Evolutionary conservation across 106 monocot genomes (phyloP).

Genomic region (Dendrobium nobile): DNA sequence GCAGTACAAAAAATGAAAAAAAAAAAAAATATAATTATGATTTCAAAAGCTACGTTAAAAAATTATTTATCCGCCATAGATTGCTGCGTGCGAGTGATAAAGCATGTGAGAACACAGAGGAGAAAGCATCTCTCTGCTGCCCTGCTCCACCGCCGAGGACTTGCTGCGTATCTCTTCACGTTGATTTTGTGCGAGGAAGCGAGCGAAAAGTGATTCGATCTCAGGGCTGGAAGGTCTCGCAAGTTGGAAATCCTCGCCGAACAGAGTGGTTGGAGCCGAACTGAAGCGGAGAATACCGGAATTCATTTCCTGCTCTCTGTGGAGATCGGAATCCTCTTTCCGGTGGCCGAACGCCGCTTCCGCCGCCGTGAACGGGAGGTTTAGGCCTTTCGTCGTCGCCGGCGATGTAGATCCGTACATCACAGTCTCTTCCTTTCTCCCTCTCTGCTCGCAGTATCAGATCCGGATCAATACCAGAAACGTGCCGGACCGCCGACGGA

Average conservation of each 20-base stretch:
- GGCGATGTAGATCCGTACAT: slow-evolving; percentile 58
- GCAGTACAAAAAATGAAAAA: too few relatives aligned
- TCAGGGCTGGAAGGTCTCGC: slow-evolving; percentile 45
- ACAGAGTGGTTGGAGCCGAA: slow-evolving; percentile 67
- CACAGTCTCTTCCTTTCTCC: neutral
- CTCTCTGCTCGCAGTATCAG: neutral
- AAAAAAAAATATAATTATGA: too few relatives aligned
- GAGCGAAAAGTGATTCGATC: slow-evolving; percentile 61
- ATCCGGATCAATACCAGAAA: slow-evolving; percentile 7
- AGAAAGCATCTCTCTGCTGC: slow-evolving; percentile 11
- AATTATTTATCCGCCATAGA: too few relatives aligned
- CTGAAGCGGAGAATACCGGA: slow-evolving; percentile 76
- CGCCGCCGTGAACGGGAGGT: slow-evolving; percentile 22
- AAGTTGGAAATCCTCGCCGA: slow-evolving; percentile 72
- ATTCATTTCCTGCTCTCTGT: slow-evolving; percentile 35
- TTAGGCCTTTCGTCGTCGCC: slow-evolving; percentile 36
- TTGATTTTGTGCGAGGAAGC: slow-evolving; percentile 51
- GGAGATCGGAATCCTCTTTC: slow-evolving; percentile 44
- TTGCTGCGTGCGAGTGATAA: slow-evolving; percentile 39
- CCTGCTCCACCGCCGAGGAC: neutral
- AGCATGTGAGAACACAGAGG: slow-evolving; percentile 39
- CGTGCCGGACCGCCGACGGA: too few relatives aligned
- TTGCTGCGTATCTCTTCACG: slow-evolving; percentile 31
- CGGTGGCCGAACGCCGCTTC: slow-evolving; percentile 14
- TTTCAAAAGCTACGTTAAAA: too few relatives aligned